Percentiles rank a stretch among this genome's conserved stretches.
These are phyloP conservation scores for Nigrospora sphaerica DNA, from an alignment of 2,329 filamentous ascomycete genomes.

Conservation along the genomic window DNA sequence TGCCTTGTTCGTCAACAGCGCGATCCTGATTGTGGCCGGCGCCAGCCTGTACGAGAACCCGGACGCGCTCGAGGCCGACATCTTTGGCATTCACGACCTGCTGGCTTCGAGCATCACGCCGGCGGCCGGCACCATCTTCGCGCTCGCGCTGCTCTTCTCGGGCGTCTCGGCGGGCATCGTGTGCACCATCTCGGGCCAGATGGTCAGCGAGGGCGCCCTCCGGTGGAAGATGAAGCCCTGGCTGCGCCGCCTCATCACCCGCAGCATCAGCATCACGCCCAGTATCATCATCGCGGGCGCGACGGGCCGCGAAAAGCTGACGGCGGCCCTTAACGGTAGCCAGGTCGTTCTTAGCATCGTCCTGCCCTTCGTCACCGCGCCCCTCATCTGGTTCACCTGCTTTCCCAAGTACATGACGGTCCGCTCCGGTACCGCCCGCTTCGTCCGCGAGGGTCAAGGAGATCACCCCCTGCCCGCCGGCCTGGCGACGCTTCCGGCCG, in stretches of 20 bases:
- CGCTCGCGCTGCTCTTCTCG: conserved; percentile 70
- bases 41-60: conserved; percentile 61
- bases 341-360: conserved; percentile 76
- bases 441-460: conserved; percentile 19
- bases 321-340: conserved; percentile 63
- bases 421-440: conserved; percentile 32
- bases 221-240: conserved; percentile 70
- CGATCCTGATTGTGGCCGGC: conserved; percentile 77
- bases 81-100: conserved; percentile 76
- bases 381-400: conserved; percentile 80
- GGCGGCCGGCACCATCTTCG: conserved; percentile 77
- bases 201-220: conserved; percentile 79
- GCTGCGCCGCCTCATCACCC: conserved; percentile 70
- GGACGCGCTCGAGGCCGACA: conserved; percentile 60
- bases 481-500: not conserved
- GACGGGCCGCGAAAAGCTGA: conserved; percentile 64
- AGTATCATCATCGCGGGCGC: conserved; percentile 78
- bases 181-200: conserved; percentile 84
- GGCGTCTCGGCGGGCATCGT: conserved; percentile 79
- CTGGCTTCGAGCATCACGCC: conserved; percentile 63
- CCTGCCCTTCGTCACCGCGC: conserved; percentile 74
- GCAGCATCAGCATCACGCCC: conserved; percentile 73
- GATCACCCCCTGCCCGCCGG: conserved; percentile 3
- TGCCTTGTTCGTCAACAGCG: conserved; percentile 76
- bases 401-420: conserved; percentile 75